Conservation (phyloP, 2,329 filamentous ascomycete genomes). For the Amylocarpus encephaloides region DNA sequence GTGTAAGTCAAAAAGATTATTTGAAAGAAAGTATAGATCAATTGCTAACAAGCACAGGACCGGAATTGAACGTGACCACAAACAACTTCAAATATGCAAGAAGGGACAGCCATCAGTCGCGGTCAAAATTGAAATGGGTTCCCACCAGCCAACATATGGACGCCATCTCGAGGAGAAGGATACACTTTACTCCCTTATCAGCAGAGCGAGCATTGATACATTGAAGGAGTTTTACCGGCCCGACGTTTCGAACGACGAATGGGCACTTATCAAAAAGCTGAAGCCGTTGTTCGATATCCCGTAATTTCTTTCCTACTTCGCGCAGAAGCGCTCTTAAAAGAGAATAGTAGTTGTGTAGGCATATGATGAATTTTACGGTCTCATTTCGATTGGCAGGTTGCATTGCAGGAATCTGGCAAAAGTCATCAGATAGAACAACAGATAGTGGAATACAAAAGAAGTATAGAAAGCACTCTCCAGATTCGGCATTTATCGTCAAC, state of each 20-base stretch:
- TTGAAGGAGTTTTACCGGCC: constrained; percentile 92
- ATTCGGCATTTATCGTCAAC: too few relatives aligned
- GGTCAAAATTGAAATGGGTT: constrained; percentile 91
- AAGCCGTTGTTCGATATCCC: constrained; percentile 87
- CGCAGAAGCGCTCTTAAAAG: background rate
- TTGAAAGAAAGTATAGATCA: background rate
- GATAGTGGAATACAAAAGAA: background rate
- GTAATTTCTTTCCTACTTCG: constrained; percentile 7
- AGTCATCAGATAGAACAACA: background rate
- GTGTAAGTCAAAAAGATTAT: constrained; percentile 42
- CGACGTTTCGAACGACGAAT: constrained; percentile 88
- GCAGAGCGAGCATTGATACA: constrained; percentile 81
- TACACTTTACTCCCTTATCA: constrained; percentile 79
- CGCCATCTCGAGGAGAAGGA: constrained; percentile 93
- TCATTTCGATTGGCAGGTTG: background rate
- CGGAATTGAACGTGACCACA: constrained; percentile 96
- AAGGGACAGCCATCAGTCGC: constrained; percentile 96
- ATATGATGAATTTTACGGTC: background rate
- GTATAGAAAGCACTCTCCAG: background rate
- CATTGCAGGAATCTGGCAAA: background rate
- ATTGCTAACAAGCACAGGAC: constrained; percentile 50
- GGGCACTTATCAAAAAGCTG: constrained; percentile 88
- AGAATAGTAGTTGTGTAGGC: background rate
- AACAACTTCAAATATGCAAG: constrained; percentile 86
- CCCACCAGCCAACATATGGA: constrained; percentile 88